Percentiles rank a stretch among this genome's conserved stretches.
Evolutionary conservation across 2,329 filamentous ascomycete genomes (phyloP).

Genomic region (Arthrinium phaeospermum): DNA sequence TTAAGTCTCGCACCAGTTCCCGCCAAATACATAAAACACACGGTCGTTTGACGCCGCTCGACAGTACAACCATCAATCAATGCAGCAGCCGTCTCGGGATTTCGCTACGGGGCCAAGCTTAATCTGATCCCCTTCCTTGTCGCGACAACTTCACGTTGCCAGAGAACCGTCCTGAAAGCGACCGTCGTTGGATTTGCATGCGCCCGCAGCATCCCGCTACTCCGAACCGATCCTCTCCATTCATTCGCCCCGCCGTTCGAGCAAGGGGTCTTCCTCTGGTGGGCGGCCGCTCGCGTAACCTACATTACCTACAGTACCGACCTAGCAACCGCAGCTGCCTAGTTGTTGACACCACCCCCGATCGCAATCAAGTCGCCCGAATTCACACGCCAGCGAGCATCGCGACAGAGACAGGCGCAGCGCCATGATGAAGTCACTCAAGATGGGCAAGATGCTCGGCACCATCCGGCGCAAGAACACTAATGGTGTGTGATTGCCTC

Average conservation of each 20-base stretch:
- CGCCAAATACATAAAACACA: constrained; percentile 14
- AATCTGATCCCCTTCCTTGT: not conserved
- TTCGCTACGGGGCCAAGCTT: not conserved
- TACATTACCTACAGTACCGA: not conserved
- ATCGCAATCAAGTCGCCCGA: not conserved
- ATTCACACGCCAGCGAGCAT: constrained; percentile 1
- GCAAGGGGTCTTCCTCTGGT: not conserved
- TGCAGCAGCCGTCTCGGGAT: not conserved
- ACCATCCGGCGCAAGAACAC: constrained; percentile 57
- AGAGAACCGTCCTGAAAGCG: not conserved
- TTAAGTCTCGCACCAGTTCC: constrained; percentile 12
- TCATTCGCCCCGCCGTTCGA: constrained; percentile 8
- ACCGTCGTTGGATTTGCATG: not conserved
- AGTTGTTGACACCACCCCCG: not conserved
- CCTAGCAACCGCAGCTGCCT: constrained; percentile 8
- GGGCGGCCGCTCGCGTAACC: not conserved
- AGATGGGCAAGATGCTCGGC: constrained; percentile 62
- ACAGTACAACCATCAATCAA: not conserved
- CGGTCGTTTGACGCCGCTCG: constrained; percentile 9
- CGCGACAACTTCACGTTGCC: not conserved
- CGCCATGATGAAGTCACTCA: constrained; percentile 53
- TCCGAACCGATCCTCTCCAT: not conserved
- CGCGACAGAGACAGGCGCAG: not conserved
- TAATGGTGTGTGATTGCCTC: constrained; percentile 27
- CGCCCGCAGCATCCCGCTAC: not conserved